Evolutionary conservation across 179 eudicot species (phyloP).

Genomic region (Silene noctiflora): DNA sequence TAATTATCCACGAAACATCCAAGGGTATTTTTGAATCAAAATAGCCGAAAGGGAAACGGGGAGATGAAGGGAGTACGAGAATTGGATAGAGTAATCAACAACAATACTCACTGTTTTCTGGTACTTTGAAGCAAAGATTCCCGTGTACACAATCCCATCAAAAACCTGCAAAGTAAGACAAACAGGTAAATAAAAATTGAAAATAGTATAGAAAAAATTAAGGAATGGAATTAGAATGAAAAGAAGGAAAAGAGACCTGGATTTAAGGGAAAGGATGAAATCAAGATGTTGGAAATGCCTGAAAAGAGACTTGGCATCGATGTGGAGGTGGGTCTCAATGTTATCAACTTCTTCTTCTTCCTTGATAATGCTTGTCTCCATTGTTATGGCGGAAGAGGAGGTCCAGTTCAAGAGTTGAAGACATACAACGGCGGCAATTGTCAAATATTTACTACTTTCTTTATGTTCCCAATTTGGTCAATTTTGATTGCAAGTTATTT

Average conservation of each 20-base stretch:
- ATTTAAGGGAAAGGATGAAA: not conserved
- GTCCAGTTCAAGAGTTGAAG: too few species aligned
- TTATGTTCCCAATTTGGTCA: too few species aligned
- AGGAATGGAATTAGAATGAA: not conserved
- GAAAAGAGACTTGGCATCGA: not conserved
- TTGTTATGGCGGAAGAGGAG: not conserved
- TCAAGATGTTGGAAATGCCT: not conserved
- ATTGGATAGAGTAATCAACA: not conserved
- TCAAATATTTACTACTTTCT: too few species aligned
- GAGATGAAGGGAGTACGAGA: not conserved
- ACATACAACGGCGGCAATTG: too few species aligned
- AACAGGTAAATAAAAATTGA: not conserved
- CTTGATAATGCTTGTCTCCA: not conserved
- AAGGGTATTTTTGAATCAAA: not conserved
- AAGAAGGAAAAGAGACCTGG: not conserved
- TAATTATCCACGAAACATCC: not conserved
- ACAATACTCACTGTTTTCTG: constrained; percentile 15
- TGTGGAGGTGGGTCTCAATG: not conserved
- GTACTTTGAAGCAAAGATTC: constrained; percentile 15
- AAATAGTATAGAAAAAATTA: not conserved
- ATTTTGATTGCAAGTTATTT: too few species aligned
- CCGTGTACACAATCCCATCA: constrained; percentile 39
- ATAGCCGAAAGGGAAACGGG: not conserved
- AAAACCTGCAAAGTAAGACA: constrained; percentile 37
- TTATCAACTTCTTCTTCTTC: not conserved